Evolutionary conservation across 208 protist species (phyloP).

Genomic region (Leptomonas seymouri): DNA sequence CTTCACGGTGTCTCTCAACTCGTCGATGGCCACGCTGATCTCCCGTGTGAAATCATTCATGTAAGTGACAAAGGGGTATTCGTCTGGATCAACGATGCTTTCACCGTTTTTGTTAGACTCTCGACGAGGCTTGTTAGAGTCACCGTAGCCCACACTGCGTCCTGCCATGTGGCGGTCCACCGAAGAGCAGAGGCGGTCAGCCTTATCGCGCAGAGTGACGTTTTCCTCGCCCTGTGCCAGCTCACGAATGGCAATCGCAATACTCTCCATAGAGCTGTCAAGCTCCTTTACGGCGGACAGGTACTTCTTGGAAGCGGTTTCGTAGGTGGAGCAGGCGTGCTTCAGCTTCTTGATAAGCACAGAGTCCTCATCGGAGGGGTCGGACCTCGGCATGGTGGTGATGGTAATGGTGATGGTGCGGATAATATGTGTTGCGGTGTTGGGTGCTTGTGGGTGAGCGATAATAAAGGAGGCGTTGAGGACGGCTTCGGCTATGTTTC

Average conservation of each 20-base stretch:
- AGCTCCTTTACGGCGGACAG: conserved; percentile 58
- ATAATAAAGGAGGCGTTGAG: too few species aligned
- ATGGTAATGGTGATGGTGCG: too few species aligned
- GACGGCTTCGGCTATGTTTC: too few species aligned
- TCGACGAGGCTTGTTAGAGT: conserved; percentile 9
- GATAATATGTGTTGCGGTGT: too few species aligned
- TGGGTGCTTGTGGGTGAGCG: too few species aligned
- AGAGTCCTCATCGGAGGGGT: conserved; percentile 31
- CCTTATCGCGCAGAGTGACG: conserved; percentile 6
- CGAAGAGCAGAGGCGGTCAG: conserved; percentile 46
- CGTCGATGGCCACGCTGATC: conserved; percentile 31
- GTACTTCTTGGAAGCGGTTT: conserved; percentile 59
- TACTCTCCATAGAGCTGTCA: conserved; percentile 43
- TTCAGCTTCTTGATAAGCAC: conserved; percentile 56
- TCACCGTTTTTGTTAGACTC: neutral
- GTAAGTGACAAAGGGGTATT: conserved; percentile 49
- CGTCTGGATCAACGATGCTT: conserved; percentile 1
- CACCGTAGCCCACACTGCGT: neutral
- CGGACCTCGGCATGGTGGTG: conserved; percentile 3
- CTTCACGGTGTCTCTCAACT: conserved; percentile 37
- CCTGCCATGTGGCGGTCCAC: conserved; percentile 48
- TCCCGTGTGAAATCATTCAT: conserved; percentile 67
- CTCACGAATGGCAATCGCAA: conserved; percentile 64
- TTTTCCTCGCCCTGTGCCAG: conserved; percentile 51
- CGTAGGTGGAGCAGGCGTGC: conserved; percentile 53